phyloP scores from a whole-genome alignment of 805 yeast species.

The Hanseniaspora osmophila region DNA sequence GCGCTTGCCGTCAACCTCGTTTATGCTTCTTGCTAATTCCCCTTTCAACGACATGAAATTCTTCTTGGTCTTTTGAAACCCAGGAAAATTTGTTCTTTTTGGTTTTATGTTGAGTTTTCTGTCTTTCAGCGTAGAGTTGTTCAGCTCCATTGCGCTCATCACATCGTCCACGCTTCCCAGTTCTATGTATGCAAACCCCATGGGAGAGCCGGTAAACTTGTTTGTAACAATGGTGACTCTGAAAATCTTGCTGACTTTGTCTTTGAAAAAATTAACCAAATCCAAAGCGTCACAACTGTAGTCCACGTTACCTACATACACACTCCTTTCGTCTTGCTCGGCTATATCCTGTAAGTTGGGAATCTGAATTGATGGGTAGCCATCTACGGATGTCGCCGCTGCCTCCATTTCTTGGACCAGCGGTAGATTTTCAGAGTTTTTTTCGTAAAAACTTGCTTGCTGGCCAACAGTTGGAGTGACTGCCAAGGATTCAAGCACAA shows the following conservation, averaged over 20 bases:
- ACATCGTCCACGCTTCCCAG: constrained; percentile 58
- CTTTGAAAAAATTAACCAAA: constrained; percentile 55
- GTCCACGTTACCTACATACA: constrained; percentile 78
- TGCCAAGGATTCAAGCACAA: no score
- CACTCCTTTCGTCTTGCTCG: constrained; percentile 62
- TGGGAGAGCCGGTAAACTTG: constrained; percentile 65
- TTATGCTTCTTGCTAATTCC: constrained; percentile 10
- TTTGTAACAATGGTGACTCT: constrained; percentile 68
- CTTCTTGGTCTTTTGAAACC: constrained; percentile 36
- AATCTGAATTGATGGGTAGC: neutral
- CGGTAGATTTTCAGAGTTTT: no score
- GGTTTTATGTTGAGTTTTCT: constrained; percentile 60
- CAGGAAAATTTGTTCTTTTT: constrained; percentile 74
- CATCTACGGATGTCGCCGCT: neutral
- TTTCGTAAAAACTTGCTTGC: no score
- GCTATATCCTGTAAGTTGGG: constrained; percentile 22
- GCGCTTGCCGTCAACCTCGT: no score
- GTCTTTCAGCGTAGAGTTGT: constrained; percentile 54
- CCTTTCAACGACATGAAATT: constrained; percentile 35
- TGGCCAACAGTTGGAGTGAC: no score
- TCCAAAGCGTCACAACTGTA: constrained; percentile 69
- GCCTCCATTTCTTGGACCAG: neutral
- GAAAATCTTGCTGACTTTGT: constrained; percentile 52
- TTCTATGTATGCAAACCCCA: constrained; percentile 80
- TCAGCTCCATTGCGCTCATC: constrained; percentile 46